Evolutionary conservation across 495 filamentous ascomycete species (phyloP), one percentile per base, ranked within the genome.

Genomic region (Penicillium robsamsonii): DNA sequence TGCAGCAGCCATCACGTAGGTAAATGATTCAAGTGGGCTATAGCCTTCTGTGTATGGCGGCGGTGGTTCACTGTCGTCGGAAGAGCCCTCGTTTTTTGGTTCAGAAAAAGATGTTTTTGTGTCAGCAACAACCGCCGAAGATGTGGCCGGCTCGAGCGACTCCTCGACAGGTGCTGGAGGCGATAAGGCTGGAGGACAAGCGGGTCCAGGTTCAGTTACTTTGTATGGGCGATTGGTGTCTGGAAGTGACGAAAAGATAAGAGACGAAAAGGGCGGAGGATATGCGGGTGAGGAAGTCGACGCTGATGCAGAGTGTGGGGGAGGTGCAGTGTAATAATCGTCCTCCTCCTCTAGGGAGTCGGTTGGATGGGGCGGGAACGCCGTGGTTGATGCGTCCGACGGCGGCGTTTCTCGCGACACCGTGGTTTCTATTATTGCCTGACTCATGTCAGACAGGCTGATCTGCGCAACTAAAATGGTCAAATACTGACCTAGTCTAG

Each of bases 1-100:
- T 73, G 92, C 91, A 68, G 91, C 88, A 74, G 92, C 91, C 95
- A 97, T 97, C 63, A 95, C 86, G 85, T 96, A 98, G 64, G 89
- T 88, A 67, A 98, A 98, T 44, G 89, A 91, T 45, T 88, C 84
- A 71, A 98, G 84, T 48, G 95, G 95, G 74, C 90, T 96, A 54
- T 81, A 86, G 59, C 92, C 91, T 83, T 97, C 94, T 55, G 89
- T 91, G 70, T 98, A 98, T 38, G 94, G 94, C 46, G 94, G 94
- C 58, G 94, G 94, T 20, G 94, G 94, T 75, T 96, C 92, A 69
- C 82, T 81, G 68, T 96, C 89, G 75, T 96, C 91, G 61, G 89
- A 76, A 58, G 79, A 76, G 10, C 81, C 79, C 54, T 89, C 86
- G 56, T 86, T 84, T 74, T 96, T 96, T 59, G 81, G 84, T 65